phyloP scores from a whole-genome alignment of 768 basidiomycete genomes.

The Pholiota conissans region DNA sequence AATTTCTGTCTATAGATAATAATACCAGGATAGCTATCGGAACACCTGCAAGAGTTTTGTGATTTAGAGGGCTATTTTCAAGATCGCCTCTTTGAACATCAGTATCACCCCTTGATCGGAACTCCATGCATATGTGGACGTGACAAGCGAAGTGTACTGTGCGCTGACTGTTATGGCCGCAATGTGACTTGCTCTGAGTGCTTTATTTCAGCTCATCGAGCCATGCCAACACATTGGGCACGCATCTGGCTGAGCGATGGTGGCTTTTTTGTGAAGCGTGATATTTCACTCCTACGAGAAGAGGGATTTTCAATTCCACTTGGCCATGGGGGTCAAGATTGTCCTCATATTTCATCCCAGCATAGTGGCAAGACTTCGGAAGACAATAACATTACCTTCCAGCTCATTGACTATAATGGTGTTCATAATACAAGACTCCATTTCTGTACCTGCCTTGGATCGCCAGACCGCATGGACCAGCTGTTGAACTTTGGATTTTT shows the following conservation, averaged over 20 bases:
- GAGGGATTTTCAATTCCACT: slow-evolving; percentile 12
- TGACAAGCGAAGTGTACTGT: too few species aligned
- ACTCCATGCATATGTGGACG: too few species aligned
- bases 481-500: slow-evolving; percentile 24
- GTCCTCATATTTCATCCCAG: not conserved
- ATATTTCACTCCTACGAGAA: slow-evolving; percentile 15
- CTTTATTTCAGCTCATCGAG: not conserved
- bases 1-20: too few species aligned
- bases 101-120: too few species aligned
- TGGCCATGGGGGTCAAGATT: slow-evolving; percentile 14
- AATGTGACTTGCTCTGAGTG: slow-evolving; percentile 1
- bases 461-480: slow-evolving; percentile 17
- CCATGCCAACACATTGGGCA: slow-evolving; percentile 12
- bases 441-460: slow-evolving; percentile 22
- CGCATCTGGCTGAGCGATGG: too few species aligned
- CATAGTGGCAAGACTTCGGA: too few species aligned
- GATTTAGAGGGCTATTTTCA: too few species aligned
- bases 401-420: slow-evolving; percentile 25
- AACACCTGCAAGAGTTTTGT: too few species aligned
- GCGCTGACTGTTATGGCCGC: too few species aligned
- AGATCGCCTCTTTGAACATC: too few species aligned
- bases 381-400: slow-evolving; percentile 6
- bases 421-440: too few species aligned
- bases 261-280: slow-evolving; percentile 14
- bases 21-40: too few species aligned